Evolutionary conservation across 169 alveolate species (phyloP), one percentile per base, ranked within the genome.

Genomic region (Plasmodium falciparum): DNA sequence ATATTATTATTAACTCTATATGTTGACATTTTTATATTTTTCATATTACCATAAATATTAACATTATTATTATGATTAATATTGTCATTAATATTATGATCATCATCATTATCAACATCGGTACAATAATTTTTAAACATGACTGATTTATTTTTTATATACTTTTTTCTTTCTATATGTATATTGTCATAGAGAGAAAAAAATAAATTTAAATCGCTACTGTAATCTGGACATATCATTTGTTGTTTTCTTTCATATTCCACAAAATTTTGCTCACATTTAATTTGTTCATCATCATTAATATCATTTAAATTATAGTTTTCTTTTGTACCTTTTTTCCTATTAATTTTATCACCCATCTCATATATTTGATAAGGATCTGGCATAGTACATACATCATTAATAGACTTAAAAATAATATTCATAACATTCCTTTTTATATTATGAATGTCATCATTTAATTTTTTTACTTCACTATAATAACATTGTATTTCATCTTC

Each of bases 391-490:
- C 78, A 47, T 9, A 78, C 76, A 54, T 78, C 52, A 78, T 78
- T 52, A 65, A 78, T 78, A 1, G 89, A 66, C 15, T 66, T 58
- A 65, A 65, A 66, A 78, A 78, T 78, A 1, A 78, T 65, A 7
- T 78, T 54, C 33, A 78, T 56, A 29, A 78, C 12, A 78, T 78
- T 78, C 52, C 67, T 78, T 66, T 78, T 78, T 58, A 78, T 49
- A 22, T 78, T 78, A 66, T 65, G 78, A 3, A 78, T 78, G 52
- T 78, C 89, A 22, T 78, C 89, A 71, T 78, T 78, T 70, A 78
- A 1, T 65, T 78, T 66, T 52, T 66, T 78, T 12, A 78, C 76
- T 26, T 65, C 43, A 2, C 49, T 56, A 45, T 78, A 78, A 45
- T 59, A 78, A 20, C 67, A 49, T 20, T 66, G 75, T 15, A 78